Conservation (phyloP, 1,284 basidiomycete genomes). For the Boletus sp. region DNA sequence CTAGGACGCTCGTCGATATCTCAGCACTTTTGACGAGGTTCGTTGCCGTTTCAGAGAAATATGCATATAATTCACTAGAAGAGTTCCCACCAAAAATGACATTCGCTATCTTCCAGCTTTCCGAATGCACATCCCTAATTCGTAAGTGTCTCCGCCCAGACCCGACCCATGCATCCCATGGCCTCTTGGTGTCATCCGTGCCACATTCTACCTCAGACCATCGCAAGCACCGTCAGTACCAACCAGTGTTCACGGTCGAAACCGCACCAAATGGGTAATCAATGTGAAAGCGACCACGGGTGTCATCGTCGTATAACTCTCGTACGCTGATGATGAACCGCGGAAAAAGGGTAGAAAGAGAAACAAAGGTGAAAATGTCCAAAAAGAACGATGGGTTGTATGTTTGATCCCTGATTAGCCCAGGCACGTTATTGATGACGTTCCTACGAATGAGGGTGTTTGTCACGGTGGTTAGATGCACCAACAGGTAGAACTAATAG, state of each 20-base stretch:
- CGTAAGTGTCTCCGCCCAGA: neutral
- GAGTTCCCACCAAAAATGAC: neutral
- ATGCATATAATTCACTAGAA: neutral
- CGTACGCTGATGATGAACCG: slow-evolving; percentile 9
- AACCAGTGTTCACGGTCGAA: no score
- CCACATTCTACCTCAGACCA: neutral
- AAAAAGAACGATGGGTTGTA: neutral
- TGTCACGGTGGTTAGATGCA: neutral
- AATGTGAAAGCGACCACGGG: neutral
- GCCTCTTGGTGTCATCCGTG: neutral
- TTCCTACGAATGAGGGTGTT: neutral
- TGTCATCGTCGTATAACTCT: slow-evolving; percentile 3
- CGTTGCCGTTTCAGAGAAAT: no score
- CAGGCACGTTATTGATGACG: neutral
- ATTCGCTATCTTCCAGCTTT: neutral
- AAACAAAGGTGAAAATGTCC: neutral
- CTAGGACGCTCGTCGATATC: no score
- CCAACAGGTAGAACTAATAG: no score
- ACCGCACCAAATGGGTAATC: neutral
- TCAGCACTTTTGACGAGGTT: no score
- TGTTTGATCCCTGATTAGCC: neutral
- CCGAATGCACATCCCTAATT: neutral
- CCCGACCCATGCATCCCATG: neutral
- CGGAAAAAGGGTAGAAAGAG: neutral
- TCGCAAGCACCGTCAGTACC: no score